Conservation (phyloP, 2,329 filamentous ascomycete genomes). For the Pestalotiopsis sp. region DNA sequence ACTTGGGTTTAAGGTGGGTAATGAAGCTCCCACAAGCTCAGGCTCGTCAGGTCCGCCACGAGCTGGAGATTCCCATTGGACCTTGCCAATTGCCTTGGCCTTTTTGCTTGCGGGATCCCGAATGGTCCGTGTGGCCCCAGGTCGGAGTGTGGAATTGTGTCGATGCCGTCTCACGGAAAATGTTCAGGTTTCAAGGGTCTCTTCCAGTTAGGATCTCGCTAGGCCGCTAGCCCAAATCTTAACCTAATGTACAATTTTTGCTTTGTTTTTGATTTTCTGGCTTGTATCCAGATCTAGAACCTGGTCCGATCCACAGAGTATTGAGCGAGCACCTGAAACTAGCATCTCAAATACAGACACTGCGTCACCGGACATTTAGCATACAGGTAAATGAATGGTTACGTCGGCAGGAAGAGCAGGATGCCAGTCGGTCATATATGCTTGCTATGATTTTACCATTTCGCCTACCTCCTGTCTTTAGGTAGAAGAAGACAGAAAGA, state of each 20-base stretch:
- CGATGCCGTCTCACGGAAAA: background rate
- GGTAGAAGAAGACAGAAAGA: no score
- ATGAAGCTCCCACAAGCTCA: background rate
- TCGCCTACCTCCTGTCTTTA: no score
- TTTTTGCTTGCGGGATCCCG: background rate
- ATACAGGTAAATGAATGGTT: background rate
- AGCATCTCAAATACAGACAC: background rate
- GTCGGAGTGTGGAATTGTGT: background rate
- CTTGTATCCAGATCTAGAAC: background rate
- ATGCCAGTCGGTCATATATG: background rate
- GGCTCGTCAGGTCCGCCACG: background rate
- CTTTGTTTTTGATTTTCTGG: background rate
- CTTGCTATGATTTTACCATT: background rate
- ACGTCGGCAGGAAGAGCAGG: background rate
- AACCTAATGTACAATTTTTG: background rate
- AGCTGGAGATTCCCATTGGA: background rate
- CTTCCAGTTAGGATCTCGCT: background rate
- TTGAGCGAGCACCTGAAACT: background rate
- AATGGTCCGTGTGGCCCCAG: background rate
- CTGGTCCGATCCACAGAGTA: background rate
- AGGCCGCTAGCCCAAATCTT: background rate
- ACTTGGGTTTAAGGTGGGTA: background rate
- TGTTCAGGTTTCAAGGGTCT: background rate
- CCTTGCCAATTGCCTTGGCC: background rate
- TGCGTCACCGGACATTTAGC: background rate